Evolutionary conservation across 2,329 filamentous ascomycete species (phyloP), one percentile per base, ranked within the genome.

Genomic region (Pseudogymnoascus sp.): DNA sequence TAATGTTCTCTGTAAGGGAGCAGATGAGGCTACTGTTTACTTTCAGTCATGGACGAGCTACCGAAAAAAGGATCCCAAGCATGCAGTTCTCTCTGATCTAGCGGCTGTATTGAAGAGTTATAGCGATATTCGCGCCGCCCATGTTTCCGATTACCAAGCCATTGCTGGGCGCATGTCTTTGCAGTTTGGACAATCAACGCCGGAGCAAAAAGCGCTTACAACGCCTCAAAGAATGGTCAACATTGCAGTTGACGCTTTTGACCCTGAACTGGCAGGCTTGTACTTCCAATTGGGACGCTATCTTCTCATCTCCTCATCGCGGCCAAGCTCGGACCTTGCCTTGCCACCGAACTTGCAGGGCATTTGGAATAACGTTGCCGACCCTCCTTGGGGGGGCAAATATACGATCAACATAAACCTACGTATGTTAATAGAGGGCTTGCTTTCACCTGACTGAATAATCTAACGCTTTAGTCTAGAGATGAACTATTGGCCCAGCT

Each of bases 401-500:
- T 78, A 73, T 63, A 78, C 76, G 4, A 72, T 77, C 63, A 78
- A 78, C 65, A 76, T 77, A 67, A 78, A 78, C 60, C 63, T 74
- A 0, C 69, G 78, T 65, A 74, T 74, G 72, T 58, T 40, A 60
- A 9, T 37, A 11, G 31, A 13, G 4, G 33, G 11, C 31, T 17
- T 36, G 15, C 24, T 37, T 35, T 24, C 10, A 41, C 9, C 15
- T 41, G 15, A 24, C 17, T 13, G 15, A 26, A 35, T 21, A 39
- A 31, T 21, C 37, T 26, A 59, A 35, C 21, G 1, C 31, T 36
- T 11, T 11, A 9, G 17, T 39, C 17, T 13, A 59, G 57, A 59
- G 37, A 59, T 59, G 57, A 59, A 59, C 33, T 59, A 59, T 39
- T 59, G 57, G 57, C 57, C 57, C 6, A 59, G 57, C n/a, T 59